Base-by-base conservation (phyloP, 2,329 filamentous ascomycete species). In the Daldinia eschscholtzii region DNA sequence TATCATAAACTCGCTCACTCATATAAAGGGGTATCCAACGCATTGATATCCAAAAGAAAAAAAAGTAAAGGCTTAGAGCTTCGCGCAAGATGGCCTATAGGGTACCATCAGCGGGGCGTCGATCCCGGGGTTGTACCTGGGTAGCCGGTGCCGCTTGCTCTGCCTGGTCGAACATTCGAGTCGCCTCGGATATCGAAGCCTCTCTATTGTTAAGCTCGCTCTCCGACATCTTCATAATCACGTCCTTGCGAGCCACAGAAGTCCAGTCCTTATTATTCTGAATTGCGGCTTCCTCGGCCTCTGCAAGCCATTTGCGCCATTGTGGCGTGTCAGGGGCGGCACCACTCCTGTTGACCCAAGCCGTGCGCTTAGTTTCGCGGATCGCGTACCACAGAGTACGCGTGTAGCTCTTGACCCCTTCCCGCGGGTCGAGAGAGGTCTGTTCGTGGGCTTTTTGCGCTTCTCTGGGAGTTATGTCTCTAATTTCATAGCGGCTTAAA, bases 371-470 rank as follows among this genome's bases (percentile, higher is more conserved):
- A 0, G 87, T 88, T 72, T 86, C 85, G 12, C 84, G 81, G 53
- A 90, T 87, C 1, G 86, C 87, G 70, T 83, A 87, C 87, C 87
- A 89, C 63, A 89, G 77, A 1, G 85, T 88, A 15, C 85, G 78
- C 0, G 87, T 90, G 72, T 85, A 89, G 62, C 82, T 86, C 6
- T 82, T 80, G 12, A 77, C 70, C 9, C 81, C 81, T 67, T 86
- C 84, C 0, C 76, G 73, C 53, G 76, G 74, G 61, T 83, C 81
- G 0, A 50, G 12, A 23, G 80, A 65, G 0, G 77, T 80, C 5
- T 64, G 71, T 2, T 60, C 3, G 61, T 85, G 67, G 0, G 84
- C 83, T 30, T 78, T 48, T 15, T 30, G 41, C 0, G 83, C 79
- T 56, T 85, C 82, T 0, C 37, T 6, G 0, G 83, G 81, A 0